Base-by-base conservation (phyloP, 192 early-diverging fungal genomes). In the Coemansia sp. region DNA sequence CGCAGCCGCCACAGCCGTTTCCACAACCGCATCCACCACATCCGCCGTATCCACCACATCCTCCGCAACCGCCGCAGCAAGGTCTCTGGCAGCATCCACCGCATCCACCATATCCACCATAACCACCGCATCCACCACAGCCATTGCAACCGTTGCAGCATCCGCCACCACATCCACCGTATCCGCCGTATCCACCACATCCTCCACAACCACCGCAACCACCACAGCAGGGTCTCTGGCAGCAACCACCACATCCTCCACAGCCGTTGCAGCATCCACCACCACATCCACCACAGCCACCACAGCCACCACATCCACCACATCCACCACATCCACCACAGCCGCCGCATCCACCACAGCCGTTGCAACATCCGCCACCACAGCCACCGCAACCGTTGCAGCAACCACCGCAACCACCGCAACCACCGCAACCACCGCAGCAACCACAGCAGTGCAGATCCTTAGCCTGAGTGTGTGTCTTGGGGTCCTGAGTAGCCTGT, bases 381-480 rank as follows among this genome's bases (percentile, higher is more conserved):
- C n/a, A n/a, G n/a, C n/a, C n/a, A n/a, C n/a, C n/a, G n/a, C n/a
- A n/a, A n/a, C n/a, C n/a, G n/a, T n/a, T n/a, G n/a, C n/a, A n/a
- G n/a, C n/a, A n/a, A n/a, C n/a, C n/a, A n/a, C n/a, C n/a, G n/a
- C n/a, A n/a, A n/a, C 55, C 55, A 3, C 63, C 55, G 34, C 46
- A 58, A 10, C 64, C 45, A 6, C 53, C 53, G 17, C 39, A 42
- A 0, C 62, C 46, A 1, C 62, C 62, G 32, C 41, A 52, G 2
- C 58, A 50, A 30, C 50, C 57, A 24, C 58, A 68, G 43, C 47
- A 54, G 14, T 50, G 67, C 13, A 69, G 50, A 25, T 69, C 59
- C 24, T 69, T 69, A 6, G 47, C 58, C 1, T 46, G 11, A 7
- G 45, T 28, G 28, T 32, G 27, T 18, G n/a, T 19, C 3, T 26